Evolutionary conservation across 2,329 filamentous ascomycete genomes (phyloP).

Genomic region (Albifimbria verrucaria): DNA sequence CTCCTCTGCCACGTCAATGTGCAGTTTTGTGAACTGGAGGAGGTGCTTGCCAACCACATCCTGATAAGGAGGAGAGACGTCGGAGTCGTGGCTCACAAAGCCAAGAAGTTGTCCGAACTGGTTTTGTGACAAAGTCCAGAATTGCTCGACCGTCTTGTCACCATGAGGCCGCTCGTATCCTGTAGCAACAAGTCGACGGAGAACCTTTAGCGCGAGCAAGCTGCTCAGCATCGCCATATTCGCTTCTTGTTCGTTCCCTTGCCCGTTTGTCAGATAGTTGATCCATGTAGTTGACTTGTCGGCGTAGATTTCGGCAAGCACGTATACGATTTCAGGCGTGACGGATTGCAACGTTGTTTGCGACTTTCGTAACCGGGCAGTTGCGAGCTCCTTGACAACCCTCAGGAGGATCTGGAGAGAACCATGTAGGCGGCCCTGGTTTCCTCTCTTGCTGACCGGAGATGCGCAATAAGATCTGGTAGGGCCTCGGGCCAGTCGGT

Average conservation of each 20-base stretch:
- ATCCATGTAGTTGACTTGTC: conserved; percentile 70
- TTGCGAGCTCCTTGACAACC: conserved; percentile 86
- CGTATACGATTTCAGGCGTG: conserved; percentile 78
- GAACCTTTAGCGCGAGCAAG: conserved; percentile 71
- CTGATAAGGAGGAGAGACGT: conserved; percentile 50
- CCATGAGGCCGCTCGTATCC: conserved; percentile 83
- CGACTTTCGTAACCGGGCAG: conserved; percentile 70
- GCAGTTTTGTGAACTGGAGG: conserved; percentile 86
- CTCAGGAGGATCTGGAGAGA: conserved; percentile 76
- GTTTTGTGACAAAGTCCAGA: conserved; percentile 76
- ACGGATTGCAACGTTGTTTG: conserved; percentile 74
- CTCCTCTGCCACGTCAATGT: conserved; percentile 76
- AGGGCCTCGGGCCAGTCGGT: conserved; percentile 73
- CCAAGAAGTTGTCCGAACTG: conserved; percentile 76
- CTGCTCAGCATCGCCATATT: conserved; percentile 71
- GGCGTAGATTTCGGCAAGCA: conserved; percentile 75
- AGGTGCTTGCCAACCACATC: conserved; percentile 78
- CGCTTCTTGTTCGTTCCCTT: conserved; percentile 55
- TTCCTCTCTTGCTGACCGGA: conserved; percentile 53
- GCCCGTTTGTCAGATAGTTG: conserved; percentile 53
- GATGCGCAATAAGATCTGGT: conserved; percentile 56
- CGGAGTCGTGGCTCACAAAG: conserved; percentile 56
- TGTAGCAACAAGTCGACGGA: conserved; percentile 73
- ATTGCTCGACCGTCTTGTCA: conserved; percentile 70
- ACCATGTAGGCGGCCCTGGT: conserved; percentile 66